Base-by-base conservation (phyloP, 2,329 filamentous ascomycete species). In the Penicillium brasilianum region DNA sequence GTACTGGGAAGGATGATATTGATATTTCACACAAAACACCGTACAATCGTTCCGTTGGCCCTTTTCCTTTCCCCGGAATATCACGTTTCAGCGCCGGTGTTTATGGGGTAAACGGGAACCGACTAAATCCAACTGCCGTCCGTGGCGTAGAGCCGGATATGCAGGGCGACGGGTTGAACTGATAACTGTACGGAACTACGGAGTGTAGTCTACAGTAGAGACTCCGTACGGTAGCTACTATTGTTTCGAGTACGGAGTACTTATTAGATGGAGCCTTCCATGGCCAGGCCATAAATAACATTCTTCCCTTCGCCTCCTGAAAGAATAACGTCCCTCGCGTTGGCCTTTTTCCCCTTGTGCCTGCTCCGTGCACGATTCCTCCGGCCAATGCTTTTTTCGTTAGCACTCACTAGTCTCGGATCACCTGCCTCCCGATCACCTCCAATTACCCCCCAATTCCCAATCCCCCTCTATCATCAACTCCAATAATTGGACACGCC, bases 341-440 rank as follows among this genome's bases (percentile, higher is more conserved):
- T n/a, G n/a, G n/a, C n/a, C n/a, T n/a, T n/a, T n/a, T n/a, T n/a
- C n/a, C n/a, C n/a, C n/a, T n/a, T n/a, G n/a, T n/a, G n/a, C n/a
- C n/a, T n/a, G n/a, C n/a, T 28, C 44, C 16, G 25, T 49, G 46
- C 14, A 32, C 28, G 3, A 3, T 6, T 28, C 25, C 25, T 32
- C 11, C 18, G 28, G 30, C 30, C 30, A 48, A 8, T 48, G 25
- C 25, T 48, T 48, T 48, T 48, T 48, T 48, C 44, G 25, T 51
- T 58, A 55, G 58, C 48, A 25, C 53, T 54, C 53, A 14, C 55
- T 58, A 58, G 59, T 44, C 39, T 55, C 59, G 59, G 55, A 57
- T 58, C 44, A 43, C 36, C 18, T 49, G n/a, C 44, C 10, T 14
- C 22, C 44, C 8, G 30, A 30, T 7, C n/a, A n/a, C n/a, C n/a